Evolutionary conservation across 495 filamentous ascomycete genomes (phyloP), one percentile per base, ranked within the genome.

Genomic region (Podospora australis): DNA sequence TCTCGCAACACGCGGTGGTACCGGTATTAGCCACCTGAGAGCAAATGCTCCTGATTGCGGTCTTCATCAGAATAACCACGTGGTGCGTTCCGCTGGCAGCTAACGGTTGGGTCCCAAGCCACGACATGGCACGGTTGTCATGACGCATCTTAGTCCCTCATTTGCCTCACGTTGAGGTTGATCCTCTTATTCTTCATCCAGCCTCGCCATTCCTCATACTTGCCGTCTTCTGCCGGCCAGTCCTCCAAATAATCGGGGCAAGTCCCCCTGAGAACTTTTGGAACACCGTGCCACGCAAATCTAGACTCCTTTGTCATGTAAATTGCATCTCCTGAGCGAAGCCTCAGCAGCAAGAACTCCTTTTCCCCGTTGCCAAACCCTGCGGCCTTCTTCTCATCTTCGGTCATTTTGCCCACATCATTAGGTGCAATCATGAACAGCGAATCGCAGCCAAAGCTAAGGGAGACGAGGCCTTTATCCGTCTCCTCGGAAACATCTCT

Each of bases 251-350:
- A 86, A 2, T 63, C 66, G 0, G 90, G 91, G 68, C 88, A 96
- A 1, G 84, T 95, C 14, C 70, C 77, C 20, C 78, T 75, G 19
- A 95, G 39, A 21, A 95, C 81, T 56, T 85, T 87, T 4, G 91
- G 90, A 10, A 96, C 90, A 3, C 86, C 88, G 70, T 96, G 90
- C 92, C 90, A 96, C 10, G 90, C 92, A 66, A 86, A 90, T 40
- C 90, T 69, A 7, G 85, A 80, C 44, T 79, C 73, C 28, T 85
- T 78, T 40, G 78, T 79, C 86, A 96, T 92, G 44, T 88, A 86
- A 1, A 95, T 77, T 1, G 79, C 84, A 67, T 91, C 89, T 0
- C 88, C 90, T 4, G 87, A 91, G 7, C 78, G 74, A 29, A 95
- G 69, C 20, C 87, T 71, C 39, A 92, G 64, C 3, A 84, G 66